phyloP scores from a whole-genome alignment of 2,329 filamentous ascomycete species.

The Davidsoniella neocaledoniae region DNA sequence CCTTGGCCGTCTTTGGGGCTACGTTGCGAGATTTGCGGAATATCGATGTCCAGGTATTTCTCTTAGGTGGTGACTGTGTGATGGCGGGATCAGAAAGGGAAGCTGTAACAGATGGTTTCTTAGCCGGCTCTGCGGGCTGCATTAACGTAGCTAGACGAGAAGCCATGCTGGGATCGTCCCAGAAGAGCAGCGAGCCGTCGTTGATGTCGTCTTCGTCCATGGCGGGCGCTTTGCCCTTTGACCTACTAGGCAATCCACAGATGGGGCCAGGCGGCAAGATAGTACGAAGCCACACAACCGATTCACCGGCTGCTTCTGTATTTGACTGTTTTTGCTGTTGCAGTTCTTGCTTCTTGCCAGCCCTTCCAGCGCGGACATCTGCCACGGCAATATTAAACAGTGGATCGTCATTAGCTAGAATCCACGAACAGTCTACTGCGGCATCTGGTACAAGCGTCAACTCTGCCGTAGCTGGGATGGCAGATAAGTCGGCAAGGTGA shows the following conservation, averaged over 20 bases:
- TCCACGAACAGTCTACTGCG: conserved; percentile 23
- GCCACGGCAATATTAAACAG: no score
- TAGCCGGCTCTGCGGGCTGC: conserved; percentile 18
- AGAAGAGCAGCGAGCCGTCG: conserved; percentile 22
- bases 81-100: no score
- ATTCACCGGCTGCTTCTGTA: neutral
- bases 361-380: neutral
- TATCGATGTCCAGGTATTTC: no score
- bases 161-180: conserved; percentile 30
- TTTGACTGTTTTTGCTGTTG: neutral
- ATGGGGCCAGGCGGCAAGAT: no score
- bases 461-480: conserved; percentile 22
- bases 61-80: no score
- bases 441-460: conserved; percentile 28
- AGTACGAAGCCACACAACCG: no score
- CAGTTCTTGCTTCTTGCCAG: neutral
- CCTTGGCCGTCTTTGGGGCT: no score
- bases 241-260: no score
- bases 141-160: conserved; percentile 27
- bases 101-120: no score
- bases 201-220: neutral
- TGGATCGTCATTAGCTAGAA: conserved; percentile 19
- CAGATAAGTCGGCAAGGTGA: conserved; percentile 21
- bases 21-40: no score
- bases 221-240: neutral